These are phyloP conservation scores for Claviceps pusilla DNA, from an alignment of 2,329 filamentous ascomycete genomes.

Conservation along the genomic window DNA sequence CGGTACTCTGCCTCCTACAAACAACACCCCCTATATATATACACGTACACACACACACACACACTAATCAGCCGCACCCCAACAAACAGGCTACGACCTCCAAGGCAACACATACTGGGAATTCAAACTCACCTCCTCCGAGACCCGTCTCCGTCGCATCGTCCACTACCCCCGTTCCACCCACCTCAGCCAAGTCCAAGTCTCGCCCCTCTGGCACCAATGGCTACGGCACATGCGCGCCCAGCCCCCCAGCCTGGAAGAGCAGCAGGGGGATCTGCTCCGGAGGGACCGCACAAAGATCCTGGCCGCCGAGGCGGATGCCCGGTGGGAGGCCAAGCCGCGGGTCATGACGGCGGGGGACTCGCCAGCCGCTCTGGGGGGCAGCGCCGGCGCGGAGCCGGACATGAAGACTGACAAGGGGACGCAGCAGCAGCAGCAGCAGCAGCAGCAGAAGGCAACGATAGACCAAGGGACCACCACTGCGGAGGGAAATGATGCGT, in stretches of 20 bases:
- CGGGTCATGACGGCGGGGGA: slow-evolving; percentile 27
- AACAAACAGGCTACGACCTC: slow-evolving; percentile 41
- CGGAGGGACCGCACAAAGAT: slow-evolving; percentile 38
- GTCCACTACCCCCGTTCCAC: slow-evolving; percentile 41
- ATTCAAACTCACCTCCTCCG: slow-evolving; percentile 33
- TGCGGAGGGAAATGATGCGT: slow-evolving; percentile 32
- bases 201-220: slow-evolving; percentile 51
- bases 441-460: no score
- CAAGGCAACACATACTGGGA: slow-evolving; percentile 56
- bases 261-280: slow-evolving; percentile 38
- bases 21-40: no score
- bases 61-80: no score
- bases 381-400: not conserved
- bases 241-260: slow-evolving; percentile 38
- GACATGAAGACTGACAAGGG: not conserved
- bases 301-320: slow-evolving; percentile 47
- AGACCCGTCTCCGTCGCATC: slow-evolving; percentile 44
- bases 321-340: slow-evolving; percentile 46
- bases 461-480: not conserved
- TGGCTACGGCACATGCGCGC: slow-evolving; percentile 49
- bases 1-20: slow-evolving; percentile 23
- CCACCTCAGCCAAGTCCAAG: slow-evolving; percentile 39
- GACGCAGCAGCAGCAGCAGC: not conserved
- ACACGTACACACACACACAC: not conserved
- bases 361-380: not conserved